Percentiles rank a stretch among this genome's conserved stretches.
Conservation (phyloP, 352 stramenopile species). For the Globisporangium abappressorium region DNA sequence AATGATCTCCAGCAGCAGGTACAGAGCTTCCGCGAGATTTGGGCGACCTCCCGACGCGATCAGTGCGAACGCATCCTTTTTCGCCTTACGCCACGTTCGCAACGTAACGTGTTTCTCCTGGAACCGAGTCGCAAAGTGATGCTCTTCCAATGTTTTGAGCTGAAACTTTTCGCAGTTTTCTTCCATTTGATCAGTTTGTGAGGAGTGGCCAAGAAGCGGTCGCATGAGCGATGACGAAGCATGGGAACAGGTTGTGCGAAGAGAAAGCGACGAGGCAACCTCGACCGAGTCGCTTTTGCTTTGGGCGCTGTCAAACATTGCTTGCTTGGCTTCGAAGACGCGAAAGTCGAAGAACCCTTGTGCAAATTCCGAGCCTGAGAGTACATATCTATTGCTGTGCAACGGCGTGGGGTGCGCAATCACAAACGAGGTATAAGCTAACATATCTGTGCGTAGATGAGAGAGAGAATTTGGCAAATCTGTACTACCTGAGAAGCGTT, state of each 20-base stretch:
- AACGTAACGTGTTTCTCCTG: conserved; percentile 41
- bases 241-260: conserved; percentile 17
- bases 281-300: conserved; percentile 16
- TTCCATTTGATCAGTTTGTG: not conserved
- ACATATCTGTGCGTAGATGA: no score
- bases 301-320: conserved; percentile 5
- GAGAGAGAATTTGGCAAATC: not conserved
- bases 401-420: no score
- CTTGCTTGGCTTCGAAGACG: conserved; percentile 7
- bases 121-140: conserved; percentile 50
- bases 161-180: conserved; percentile 13
- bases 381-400: not conserved
- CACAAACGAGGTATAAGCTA: no score
- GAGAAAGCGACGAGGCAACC: conserved; percentile 18
- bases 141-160: conserved; percentile 55
- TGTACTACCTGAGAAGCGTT: conserved; percentile 17
- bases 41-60: conserved; percentile 30
- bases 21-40: conserved; percentile 44
- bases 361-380: conserved; percentile 18
- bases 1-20: conserved; percentile 55
- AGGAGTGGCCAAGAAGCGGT: not conserved
- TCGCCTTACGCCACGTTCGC: conserved; percentile 34
- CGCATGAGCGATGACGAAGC: conserved; percentile 8
- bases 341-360: conserved; percentile 16
- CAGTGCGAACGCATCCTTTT: conserved; percentile 27